Conservation (phyloP, 768 basidiomycete species). For the Nevesoporus exiguus region DNA sequence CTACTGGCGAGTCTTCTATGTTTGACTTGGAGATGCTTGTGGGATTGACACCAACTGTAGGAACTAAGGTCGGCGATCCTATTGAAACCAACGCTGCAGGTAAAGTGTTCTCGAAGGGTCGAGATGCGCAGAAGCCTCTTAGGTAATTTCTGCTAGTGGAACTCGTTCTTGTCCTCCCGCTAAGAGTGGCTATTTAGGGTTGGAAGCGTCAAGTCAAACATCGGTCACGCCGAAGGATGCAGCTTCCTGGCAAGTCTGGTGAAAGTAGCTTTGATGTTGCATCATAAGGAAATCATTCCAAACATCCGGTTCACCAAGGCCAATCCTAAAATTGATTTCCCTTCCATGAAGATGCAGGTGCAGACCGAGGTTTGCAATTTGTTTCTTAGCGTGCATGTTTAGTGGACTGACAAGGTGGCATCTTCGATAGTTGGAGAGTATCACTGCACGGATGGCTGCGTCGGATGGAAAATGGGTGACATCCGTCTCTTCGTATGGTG, state of each 20-base stretch:
- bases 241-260: slow-evolving; percentile 35
- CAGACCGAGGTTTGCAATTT: slow-evolving; percentile 21
- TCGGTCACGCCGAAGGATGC: slow-evolving; percentile 29
- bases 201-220: slow-evolving; percentile 27
- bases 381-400: not conserved
- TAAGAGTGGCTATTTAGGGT: slow-evolving; percentile 12
- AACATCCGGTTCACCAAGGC: slow-evolving; percentile 29
- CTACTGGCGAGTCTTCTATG: slow-evolving; percentile 35
- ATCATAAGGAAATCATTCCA: slow-evolving; percentile 28
- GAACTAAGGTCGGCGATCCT: slow-evolving; percentile 47
- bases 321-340: slow-evolving; percentile 27
- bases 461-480: slow-evolving; percentile 29
- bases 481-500: slow-evolving; percentile 33
- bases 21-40: not conserved
- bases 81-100: slow-evolving; percentile 51
- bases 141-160: slow-evolving; percentile 4
- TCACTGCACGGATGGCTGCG: slow-evolving; percentile 29
- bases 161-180: not conserved
- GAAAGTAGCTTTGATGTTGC: slow-evolving; percentile 33
- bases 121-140: slow-evolving; percentile 16
- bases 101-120: slow-evolving; percentile 27
- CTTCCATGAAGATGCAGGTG: slow-evolving; percentile 24
- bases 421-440: slow-evolving; percentile 17
- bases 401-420: not conserved
- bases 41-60: slow-evolving; percentile 8